Base-by-base conservation (phyloP, 495 filamentous ascomycete species). In the Clohesyomyces aquaticus region DNA sequence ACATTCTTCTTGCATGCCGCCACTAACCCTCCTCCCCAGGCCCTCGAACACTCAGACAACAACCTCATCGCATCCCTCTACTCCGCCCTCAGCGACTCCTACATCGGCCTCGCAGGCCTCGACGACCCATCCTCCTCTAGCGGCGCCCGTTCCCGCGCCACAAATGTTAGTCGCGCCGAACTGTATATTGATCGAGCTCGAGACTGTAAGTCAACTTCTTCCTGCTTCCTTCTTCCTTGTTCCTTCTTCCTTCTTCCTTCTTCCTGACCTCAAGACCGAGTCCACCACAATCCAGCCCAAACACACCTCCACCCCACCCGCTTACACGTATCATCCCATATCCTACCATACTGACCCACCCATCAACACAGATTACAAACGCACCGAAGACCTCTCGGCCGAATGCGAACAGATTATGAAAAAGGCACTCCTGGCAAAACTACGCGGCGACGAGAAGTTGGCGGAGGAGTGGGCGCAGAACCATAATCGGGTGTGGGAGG, bases 391-490 rank as follows among this genome's bases (percentile, higher is more conserved):
- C 76, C 77, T 87, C 18, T 75, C 80, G 21, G 88, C 86, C 35
- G 88, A 90, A 74, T 88, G 88, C 71, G 88, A 91, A 77, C 87
- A 90, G 84, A 84, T 95, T 78, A 89, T 88, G 1, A 93, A 93
- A 77, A 93, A 91, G 74, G 89, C 90, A 16, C 88, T 88, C 9
- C 80, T 96, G 42, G 89, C 90, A 82, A 86, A 87, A 72, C 77
- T 88, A 9, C 79, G 87, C 22, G 91, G 90, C 3, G 88, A 96
- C 64, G 75, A 81, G 54, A 82, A 81, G 18, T 72, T 88, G 66
- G 85, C 90, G 0, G 90, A 92, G 76, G 87, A 91, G 58, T 91
- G 83, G 74, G 88, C 89, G 3, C 82, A 86, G 11, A 83, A 82
- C 66, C 92, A 91, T 73, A 55, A 90, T 55, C 82, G 25, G 18